Conservation (phyloP, 805 yeast species). For the Monosporozyma aerobia region DNA sequence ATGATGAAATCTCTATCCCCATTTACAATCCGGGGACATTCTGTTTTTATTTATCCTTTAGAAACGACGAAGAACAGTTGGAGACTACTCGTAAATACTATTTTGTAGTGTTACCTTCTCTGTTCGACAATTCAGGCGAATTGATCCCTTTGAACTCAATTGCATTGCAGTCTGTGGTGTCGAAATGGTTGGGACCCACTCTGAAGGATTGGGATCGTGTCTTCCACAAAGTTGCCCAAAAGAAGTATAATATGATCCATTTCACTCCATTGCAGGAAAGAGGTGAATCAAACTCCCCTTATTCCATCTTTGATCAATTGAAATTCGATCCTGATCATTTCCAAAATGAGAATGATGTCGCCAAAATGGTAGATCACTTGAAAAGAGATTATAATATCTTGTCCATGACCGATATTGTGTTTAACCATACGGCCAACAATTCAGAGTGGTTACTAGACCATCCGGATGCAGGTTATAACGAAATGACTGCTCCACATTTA, state of each 20-base stretch:
- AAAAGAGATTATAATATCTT: slow-evolving; percentile 52
- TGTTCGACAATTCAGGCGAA: slow-evolving; percentile 41
- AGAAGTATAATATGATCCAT: slow-evolving; percentile 93
- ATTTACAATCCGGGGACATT: slow-evolving; percentile 72
- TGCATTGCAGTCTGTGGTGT: slow-evolving; percentile 73
- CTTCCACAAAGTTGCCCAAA: slow-evolving; percentile 50
- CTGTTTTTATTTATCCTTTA: slow-evolving; percentile 60
- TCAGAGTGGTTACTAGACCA: slow-evolving; percentile 77
- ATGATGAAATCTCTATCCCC: slow-evolving; percentile 49
- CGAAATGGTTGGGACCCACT: slow-evolving; percentile 81
- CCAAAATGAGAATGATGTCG: slow-evolving; percentile 45
- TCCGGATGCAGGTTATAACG: slow-evolving; percentile 86
- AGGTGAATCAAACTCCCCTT: slow-evolving; percentile 88
- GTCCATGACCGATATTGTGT: slow-evolving; percentile 83
- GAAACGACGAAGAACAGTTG: slow-evolving; percentile 28
- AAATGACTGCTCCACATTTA: slow-evolving; percentile 82
- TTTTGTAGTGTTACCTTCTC: slow-evolving; percentile 74
- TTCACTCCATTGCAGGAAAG: slow-evolving; percentile 88
- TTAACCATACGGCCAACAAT: slow-evolving; percentile 91
- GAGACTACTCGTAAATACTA: slow-evolving; percentile 51
- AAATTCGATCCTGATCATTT: slow-evolving; percentile 63
- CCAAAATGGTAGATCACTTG: slow-evolving; percentile 38
- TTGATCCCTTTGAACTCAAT: slow-evolving; percentile 68
- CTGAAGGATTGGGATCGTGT: slow-evolving; percentile 68
- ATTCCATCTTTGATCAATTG: slow-evolving; percentile 82